Base-by-base conservation (phyloP, 2,329 filamentous ascomycete species). In the Pyrenophora graminea region DNA sequence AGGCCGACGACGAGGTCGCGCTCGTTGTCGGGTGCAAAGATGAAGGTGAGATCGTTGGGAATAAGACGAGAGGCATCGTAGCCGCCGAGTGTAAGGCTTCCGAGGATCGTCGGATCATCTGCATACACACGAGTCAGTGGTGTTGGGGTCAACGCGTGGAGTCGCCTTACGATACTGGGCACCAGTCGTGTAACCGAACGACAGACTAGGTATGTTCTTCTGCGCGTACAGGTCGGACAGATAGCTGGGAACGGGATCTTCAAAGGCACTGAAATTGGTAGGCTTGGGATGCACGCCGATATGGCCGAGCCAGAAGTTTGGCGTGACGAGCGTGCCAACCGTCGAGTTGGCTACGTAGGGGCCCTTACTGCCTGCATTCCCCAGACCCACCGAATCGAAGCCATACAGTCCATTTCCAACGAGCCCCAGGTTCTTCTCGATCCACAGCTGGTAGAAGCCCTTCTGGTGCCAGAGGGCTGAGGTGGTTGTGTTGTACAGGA, bases 141-240 rank as follows among this genome's bases (percentile, higher is more conserved):
- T 19, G 13, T 38, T 12, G 37, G n/a, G 4, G 15, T 25, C 23
- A 12, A 8, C 25, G 17, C 8, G 18, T 6, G 31, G 17, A 15
- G 15, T 31, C 12, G 23, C 72, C 81, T 69, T 75, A 86, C 85
- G 80, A 64, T 91, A 91, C 55, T 81, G 81, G n/a, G 87, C 87
- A 13, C 89, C 89, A 34, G 88, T 88, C 3, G 88, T 91, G 68
- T 86, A 91, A 44, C 86, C 87, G 67, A 88, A 91, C 36, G 86
- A 89, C 55, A 89, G 79, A 67, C 88, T 90, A 1, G 87, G 85
- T 40, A 91, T 88, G 50, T 74, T 76, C 7, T 82, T 81, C 39
- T 69, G 63, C 9, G 79, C 71, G 64, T 85, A 81, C 37, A 88
- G 81, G 44, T 63, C 57, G 1, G 70, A 71, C 67, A 80, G 74